These are phyloP conservation scores for Bondarzewia mesenterica DNA, from an alignment of 1,284 basidiomycete genomes.

Conservation along the genomic window DNA sequence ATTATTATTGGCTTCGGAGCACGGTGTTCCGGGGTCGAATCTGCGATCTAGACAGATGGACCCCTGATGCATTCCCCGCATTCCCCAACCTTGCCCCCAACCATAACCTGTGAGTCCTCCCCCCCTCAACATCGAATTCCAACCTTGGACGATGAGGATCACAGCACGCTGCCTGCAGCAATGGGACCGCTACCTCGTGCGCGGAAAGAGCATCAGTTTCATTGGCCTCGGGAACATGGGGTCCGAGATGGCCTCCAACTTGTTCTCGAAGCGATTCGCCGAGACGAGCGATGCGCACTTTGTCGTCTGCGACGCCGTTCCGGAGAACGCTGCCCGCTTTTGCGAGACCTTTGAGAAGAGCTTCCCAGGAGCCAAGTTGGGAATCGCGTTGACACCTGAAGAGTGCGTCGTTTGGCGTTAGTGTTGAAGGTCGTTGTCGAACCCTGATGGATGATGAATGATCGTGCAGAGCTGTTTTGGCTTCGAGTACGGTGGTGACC, in stretches of 20 bases:
- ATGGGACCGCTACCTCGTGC: constrained; percentile 13
- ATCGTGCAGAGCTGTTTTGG: constrained; percentile 44
- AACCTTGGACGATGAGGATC: background rate
- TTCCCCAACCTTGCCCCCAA: no score
- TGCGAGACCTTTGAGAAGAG: constrained; percentile 40
- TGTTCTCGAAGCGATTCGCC: constrained; percentile 61
- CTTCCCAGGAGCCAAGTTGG: constrained; percentile 50
- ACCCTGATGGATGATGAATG: constrained; percentile 3
- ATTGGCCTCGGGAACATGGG: constrained; percentile 82
- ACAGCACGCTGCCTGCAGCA: constrained; percentile 1
- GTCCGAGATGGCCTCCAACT: constrained; percentile 76
- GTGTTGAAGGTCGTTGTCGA: background rate
- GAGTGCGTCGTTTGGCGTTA: constrained; percentile 45
- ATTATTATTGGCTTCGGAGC: no score
- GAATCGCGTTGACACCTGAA: constrained; percentile 52
- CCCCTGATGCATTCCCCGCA: no score
- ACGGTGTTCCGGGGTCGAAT: no score
- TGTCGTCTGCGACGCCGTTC: constrained; percentile 70
- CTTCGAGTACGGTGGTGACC: constrained; percentile 66
- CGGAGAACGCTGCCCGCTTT: constrained; percentile 53
- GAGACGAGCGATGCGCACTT: constrained; percentile 44
- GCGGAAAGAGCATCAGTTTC: constrained; percentile 57
- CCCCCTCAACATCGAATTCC: background rate
- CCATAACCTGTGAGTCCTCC: no score
- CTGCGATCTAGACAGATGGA: no score